Percentiles rank a stretch among this genome's conserved stretches.
Conservation (phyloP, 129 eudicot species). For the Tagetes patula region DNA sequence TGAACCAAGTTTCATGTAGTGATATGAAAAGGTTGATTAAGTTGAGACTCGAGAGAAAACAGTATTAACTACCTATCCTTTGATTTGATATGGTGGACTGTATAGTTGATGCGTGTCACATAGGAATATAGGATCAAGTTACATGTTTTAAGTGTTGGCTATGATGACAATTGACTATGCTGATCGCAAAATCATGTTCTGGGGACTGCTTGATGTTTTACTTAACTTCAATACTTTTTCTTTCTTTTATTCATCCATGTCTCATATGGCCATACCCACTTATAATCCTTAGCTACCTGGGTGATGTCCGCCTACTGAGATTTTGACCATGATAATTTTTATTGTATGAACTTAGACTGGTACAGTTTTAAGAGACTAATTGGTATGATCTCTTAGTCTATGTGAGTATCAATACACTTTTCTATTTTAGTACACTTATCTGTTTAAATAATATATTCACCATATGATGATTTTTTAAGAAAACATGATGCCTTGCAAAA, state of each 20-base stretch:
- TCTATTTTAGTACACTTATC: background rate
- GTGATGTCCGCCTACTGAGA: background rate
- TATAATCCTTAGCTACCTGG: background rate
- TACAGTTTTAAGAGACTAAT: background rate
- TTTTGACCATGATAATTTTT: background rate
- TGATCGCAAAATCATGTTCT: slow-evolving; percentile 5
- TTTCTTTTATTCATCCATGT: background rate
- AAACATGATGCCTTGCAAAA: background rate
- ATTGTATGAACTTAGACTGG: background rate
- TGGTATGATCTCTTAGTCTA: background rate
- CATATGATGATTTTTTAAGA: background rate
- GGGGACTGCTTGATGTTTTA: background rate
- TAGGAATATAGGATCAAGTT: background rate
- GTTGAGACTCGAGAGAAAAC: background rate
- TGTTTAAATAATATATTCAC: background rate
- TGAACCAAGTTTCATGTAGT: slow-evolving; percentile 4
- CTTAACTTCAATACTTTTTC: background rate
- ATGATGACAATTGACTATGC: background rate
- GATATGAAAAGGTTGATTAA: slow-evolving; percentile 11
- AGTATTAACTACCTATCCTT: background rate
- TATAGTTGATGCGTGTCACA: slow-evolving; percentile 6
- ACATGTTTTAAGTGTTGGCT: background rate
- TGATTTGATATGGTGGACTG: background rate
- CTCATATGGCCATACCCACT: background rate
- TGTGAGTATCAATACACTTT: background rate